Base-by-base conservation (phyloP, 2,329 filamentous ascomycete species). In the Colletotrichum lini region DNA sequence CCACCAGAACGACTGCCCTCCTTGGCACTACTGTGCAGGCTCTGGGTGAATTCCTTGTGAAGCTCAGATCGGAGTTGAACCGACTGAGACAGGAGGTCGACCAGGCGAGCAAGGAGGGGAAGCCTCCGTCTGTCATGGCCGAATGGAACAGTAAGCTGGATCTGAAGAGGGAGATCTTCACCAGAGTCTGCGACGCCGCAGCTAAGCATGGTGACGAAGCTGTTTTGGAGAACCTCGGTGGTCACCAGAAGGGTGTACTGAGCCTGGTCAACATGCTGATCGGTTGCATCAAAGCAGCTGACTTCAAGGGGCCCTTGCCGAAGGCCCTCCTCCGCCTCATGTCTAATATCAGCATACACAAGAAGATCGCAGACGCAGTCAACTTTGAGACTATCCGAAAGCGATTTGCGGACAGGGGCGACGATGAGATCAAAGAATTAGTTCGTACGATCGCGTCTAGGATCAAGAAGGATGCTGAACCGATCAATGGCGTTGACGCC, bases 341-440 rank as follows among this genome's bases (percentile, higher is more conserved):
- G 78, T 87, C 90, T 6, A 82, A 86, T 66, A 90, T 90, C 69
- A 90, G 87, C 45, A 91, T 91, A 69, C 86, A 91, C 52, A 89
- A 86, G 59, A 88, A 87, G 73, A 89, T 90, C 45, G 82, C 90
- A 52, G 88, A 91, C 74, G 90, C 88, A 72, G 88, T 90, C 50
- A 93, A 93, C 76, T 88, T 94, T 67, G 87, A 89, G 68, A 90
- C 88, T 65, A 87, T 93, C 18, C 85, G 90, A 50, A 89, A 89
- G 72, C 86, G 89, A 10, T 89, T 92, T 76, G 86, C 86, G 71
- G 91, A 89, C 76, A 90, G 90, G 76, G 91, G 90, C 35, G 91
- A 93, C 76, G 85, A 88, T 0, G 88, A 91, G 63, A 88, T 90
- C 58, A 91, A 91, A 75, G 86, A 85, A 5, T 82, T 91, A 57